These are phyloP conservation scores for Polytolypa hystricis DNA, from an alignment of 2,329 filamentous ascomycete genomes.

Conservation along the genomic window DNA sequence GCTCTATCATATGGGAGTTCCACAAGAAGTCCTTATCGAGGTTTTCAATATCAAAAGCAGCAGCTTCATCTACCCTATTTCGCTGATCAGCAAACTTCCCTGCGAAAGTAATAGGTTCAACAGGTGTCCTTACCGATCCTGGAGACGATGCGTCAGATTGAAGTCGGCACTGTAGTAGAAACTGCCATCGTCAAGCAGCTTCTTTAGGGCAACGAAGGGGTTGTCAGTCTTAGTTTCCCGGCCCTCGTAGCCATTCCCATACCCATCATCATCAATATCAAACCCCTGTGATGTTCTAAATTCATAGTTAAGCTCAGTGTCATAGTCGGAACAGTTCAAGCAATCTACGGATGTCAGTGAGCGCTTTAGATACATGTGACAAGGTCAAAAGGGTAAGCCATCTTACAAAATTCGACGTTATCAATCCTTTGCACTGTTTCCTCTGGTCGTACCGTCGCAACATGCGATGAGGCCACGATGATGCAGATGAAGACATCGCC, in stretches of 20 bases:
- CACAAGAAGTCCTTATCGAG: conserved; percentile 88
- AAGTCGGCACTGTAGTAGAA: conserved; percentile 99
- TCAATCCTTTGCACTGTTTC: conserved; percentile 84
- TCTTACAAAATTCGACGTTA: conserved; percentile 65
- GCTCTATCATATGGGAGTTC: conserved; percentile 98
- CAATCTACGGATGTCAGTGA: conserved; percentile 49
- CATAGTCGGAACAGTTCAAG: conserved; percentile 75
- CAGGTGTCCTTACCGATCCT: conserved; percentile 55
- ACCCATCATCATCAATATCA: conserved; percentile 42
- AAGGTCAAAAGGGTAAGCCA: conserved; percentile 7
- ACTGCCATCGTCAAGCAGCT: conserved; percentile 80
- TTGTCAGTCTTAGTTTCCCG: conserved; percentile 67
- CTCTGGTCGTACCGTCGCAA: conserved; percentile 71
- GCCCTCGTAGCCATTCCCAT: conserved; percentile 43
- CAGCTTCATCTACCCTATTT: conserved; percentile 57
- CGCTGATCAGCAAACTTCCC: conserved; percentile 13
- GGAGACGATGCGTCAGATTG: conserved; percentile 83
- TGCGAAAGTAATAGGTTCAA: background rate
- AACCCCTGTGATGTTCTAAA: conserved; percentile 38
- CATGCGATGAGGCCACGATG: conserved; percentile 65
- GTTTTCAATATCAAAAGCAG: conserved; percentile 80
- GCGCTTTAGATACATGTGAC: background rate
- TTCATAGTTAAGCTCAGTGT: conserved; percentile 56
- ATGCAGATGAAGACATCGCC: conserved; percentile 85
- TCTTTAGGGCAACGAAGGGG: conserved; percentile 81